Conservation (phyloP, 352 stramenopile species). For the Phytophthora hibernalis region DNA sequence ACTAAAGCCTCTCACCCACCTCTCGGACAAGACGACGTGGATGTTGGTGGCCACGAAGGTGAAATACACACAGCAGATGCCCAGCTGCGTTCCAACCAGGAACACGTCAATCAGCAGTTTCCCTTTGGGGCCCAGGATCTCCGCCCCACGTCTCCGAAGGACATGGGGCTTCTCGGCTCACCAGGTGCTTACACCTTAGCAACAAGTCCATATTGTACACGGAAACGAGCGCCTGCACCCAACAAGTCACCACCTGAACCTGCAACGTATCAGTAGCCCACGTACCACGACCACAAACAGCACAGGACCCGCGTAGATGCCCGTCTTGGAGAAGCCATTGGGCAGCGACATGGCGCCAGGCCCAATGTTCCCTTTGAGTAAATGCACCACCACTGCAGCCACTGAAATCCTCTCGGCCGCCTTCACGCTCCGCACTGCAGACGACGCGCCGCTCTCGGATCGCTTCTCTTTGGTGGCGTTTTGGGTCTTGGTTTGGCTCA, state of each 20-base stretch:
- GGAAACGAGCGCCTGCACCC: conserved; percentile 62
- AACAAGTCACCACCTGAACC: not conserved
- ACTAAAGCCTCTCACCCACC: conserved; percentile 42
- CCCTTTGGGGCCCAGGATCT: conserved; percentile 65
- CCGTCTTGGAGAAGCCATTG: conserved; percentile 78
- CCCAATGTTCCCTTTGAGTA: conserved; percentile 83
- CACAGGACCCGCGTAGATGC: conserved; percentile 62
- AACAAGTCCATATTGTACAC: conserved; percentile 89
- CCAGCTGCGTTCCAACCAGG: conserved; percentile 78
- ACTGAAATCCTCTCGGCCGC: conserved; percentile 60
- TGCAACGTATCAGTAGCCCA: not conserved
- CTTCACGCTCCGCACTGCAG: conserved; percentile 15
- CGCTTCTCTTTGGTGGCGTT: conserved; percentile 1
- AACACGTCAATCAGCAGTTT: conserved; percentile 83
- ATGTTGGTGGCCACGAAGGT: conserved; percentile 87
- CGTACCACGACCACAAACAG: conserved; percentile 70
- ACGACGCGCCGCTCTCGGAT: conserved; percentile 24
- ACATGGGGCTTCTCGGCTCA: conserved; percentile 63
- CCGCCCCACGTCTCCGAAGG: conserved; percentile 77
- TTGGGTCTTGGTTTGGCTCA: not conserved
- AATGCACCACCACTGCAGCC: conserved; percentile 63
- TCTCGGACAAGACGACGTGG: conserved; percentile 71
- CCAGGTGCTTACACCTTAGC: conserved; percentile 66
- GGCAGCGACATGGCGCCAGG: conserved; percentile 82
- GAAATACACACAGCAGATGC: conserved; percentile 88